Conservation (phyloP, 495 filamentous ascomycete species). For the Aeminium ludgeri region DNA sequence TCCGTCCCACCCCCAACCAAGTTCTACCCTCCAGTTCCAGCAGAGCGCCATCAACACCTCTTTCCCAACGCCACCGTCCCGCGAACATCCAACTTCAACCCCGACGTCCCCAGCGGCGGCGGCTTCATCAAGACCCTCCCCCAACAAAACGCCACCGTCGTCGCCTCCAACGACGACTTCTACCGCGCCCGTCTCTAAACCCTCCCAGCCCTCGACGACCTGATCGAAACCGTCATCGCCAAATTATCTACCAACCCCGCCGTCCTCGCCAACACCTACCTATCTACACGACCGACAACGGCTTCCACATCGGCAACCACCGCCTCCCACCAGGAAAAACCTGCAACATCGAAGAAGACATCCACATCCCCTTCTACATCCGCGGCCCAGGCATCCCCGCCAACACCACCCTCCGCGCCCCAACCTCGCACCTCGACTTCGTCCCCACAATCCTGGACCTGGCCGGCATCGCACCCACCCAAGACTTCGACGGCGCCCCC, state of each 20-base stretch:
- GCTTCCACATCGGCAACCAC: slow-evolving; percentile 59
- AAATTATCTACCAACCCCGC: slow-evolving; percentile 32
- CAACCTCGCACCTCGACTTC: slow-evolving; percentile 51
- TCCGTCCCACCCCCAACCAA: slow-evolving; percentile 6
- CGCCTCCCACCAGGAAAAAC: slow-evolving; percentile 52
- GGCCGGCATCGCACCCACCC: slow-evolving; percentile 23
- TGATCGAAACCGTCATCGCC: slow-evolving; percentile 40
- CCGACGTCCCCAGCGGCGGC: slow-evolving; percentile 32
- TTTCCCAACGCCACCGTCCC: slow-evolving; percentile 32
- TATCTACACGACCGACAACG: slow-evolving; percentile 60
- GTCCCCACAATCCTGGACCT: slow-evolving; percentile 46
- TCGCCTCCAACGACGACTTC: slow-evolving; percentile 49
- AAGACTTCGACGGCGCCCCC: slow-evolving; percentile 15
- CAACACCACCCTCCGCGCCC: slow-evolving; percentile 27
- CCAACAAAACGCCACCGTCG: slow-evolving; percentile 32
- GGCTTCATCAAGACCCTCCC: slow-evolving; percentile 42
- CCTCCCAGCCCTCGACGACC: slow-evolving; percentile 50
- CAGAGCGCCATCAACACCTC: slow-evolving; percentile 25
- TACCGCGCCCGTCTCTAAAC: slow-evolving; percentile 45
- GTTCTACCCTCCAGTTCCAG: slow-evolving; percentile 14
- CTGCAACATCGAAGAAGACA: slow-evolving; percentile 54
- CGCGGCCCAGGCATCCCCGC: slow-evolving; percentile 17
- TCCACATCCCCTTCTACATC: slow-evolving; percentile 45
- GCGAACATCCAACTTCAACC: slow-evolving; percentile 31
- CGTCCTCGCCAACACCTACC: slow-evolving; percentile 47